Percentiles rank a stretch among this genome's conserved stretches.
Conservation (phyloP, 2,329 filamentous ascomycete genomes). For the Hymenoscyphus occultus region DNA sequence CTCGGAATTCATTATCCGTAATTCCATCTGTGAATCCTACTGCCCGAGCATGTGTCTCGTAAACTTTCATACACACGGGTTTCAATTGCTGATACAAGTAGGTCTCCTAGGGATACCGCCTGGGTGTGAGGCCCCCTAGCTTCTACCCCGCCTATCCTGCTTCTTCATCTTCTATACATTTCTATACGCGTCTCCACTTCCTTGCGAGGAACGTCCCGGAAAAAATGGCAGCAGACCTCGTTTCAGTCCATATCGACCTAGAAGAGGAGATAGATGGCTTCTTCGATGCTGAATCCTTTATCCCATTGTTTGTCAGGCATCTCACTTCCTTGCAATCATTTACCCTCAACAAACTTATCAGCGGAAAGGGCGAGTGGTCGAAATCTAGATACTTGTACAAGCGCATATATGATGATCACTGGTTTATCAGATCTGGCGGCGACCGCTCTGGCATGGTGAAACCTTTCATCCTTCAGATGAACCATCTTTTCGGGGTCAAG, state of each 20-base stretch:
- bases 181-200: too few species aligned
- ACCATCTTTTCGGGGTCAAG: background rate
- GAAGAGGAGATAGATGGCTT: background rate
- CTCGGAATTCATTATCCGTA: background rate
- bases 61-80: too few species aligned
- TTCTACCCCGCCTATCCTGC: too few species aligned
- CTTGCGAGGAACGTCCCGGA: background rate
- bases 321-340: background rate
- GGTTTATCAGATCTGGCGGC: too few species aligned
- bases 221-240: background rate
- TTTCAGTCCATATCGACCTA: background rate
- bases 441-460: background rate
- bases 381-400: slow-evolving; percentile 9
- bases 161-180: too few species aligned
- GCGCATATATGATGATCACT: too few species aligned
- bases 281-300: background rate
- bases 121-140: too few species aligned
- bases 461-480: background rate
- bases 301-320: background rate
- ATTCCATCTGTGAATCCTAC: too few species aligned
- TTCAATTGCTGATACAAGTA: too few species aligned
- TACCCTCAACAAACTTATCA: background rate
- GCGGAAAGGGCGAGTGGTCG: background rate
- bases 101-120: too few species aligned
- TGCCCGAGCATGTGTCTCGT: too few species aligned